A percentile compares a stretch with the other conserved stretches of the same genome.
phyloP scores from a whole-genome alignment of 306 rosid genomes.

The Glycyrrhiza uralensis region DNA sequence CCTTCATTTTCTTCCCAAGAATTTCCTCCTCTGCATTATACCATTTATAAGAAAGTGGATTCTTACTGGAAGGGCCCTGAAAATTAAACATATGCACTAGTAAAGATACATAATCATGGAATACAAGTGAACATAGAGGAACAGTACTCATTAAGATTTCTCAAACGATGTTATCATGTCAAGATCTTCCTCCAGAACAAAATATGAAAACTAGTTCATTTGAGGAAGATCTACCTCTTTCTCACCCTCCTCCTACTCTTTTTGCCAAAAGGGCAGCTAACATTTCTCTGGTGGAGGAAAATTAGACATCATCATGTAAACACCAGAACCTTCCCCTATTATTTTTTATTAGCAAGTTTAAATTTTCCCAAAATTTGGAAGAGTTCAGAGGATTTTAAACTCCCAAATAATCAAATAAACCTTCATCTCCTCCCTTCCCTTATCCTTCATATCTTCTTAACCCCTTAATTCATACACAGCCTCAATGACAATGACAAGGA shows the following conservation, averaged over 20 bases:
- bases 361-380: not conserved
- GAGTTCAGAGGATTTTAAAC: not conserved
- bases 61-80: conserved; percentile 91
- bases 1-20: conserved; percentile 98
- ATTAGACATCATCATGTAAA: not conserved
- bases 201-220: not conserved
- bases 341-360: not conserved
- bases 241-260: not conserved
- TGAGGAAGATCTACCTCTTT: not conserved
- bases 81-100: not conserved
- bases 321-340: not conserved
- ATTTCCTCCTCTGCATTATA: conserved; percentile 79
- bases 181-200: not conserved
- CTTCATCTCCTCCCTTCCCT: not conserved
- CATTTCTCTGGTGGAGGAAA: not conserved
- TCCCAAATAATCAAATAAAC: not conserved
- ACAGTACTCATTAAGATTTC: not conserved
- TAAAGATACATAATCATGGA: not conserved
- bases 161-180: not conserved
- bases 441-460: not conserved
- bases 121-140: not conserved
- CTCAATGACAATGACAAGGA: not conserved
- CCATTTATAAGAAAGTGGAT: conserved; percentile 76
- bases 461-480: not conserved
- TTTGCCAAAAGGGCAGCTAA: not conserved